These are phyloP conservation scores for Cephaloascus albidus DNA, from an alignment of 805 yeast genomes.

Conservation along the genomic window DNA sequence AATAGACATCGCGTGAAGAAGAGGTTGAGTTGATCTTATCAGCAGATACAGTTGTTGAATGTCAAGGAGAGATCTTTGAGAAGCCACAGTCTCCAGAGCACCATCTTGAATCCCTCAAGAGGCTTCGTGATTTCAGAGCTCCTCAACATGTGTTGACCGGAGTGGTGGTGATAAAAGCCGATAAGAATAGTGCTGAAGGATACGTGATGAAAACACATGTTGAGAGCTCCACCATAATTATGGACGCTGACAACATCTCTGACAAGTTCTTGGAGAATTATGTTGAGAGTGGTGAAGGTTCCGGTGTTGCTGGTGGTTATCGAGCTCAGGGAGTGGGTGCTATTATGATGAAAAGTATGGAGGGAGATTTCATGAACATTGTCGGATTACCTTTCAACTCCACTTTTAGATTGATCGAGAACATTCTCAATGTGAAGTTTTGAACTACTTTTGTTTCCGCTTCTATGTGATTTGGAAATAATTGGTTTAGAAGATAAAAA, in stretches of 20 bases:
- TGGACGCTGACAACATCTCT: conserved; percentile 31
- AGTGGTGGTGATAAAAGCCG: conserved; percentile 31
- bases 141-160: conserved; percentile 48
- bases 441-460: too few relatives aligned
- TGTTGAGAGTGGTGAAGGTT: conserved; percentile 64
- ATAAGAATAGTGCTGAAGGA: conserved; percentile 4
- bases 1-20: background rate
- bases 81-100: conserved; percentile 59
- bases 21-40: conserved; percentile 30
- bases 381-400: conserved; percentile 76
- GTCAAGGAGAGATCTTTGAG: conserved; percentile 57
- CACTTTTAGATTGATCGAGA: conserved; percentile 37
- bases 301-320: conserved; percentile 88
- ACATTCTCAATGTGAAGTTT: conserved; percentile 9
- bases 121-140: conserved; percentile 29
- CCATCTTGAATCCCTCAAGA: conserved; percentile 39
- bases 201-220: conserved; percentile 13
- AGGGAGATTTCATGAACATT: conserved; percentile 80
- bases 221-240: conserved; percentile 30
- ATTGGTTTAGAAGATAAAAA: too few relatives aligned
- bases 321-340: conserved; percentile 72
- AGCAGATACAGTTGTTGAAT: conserved; percentile 74
- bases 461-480: too few relatives aligned
- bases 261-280: conserved; percentile 53
- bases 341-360: conserved; percentile 46